Conservation (phyloP, 768 basidiomycete genomes). For the Pulveroboletus frians region DNA sequence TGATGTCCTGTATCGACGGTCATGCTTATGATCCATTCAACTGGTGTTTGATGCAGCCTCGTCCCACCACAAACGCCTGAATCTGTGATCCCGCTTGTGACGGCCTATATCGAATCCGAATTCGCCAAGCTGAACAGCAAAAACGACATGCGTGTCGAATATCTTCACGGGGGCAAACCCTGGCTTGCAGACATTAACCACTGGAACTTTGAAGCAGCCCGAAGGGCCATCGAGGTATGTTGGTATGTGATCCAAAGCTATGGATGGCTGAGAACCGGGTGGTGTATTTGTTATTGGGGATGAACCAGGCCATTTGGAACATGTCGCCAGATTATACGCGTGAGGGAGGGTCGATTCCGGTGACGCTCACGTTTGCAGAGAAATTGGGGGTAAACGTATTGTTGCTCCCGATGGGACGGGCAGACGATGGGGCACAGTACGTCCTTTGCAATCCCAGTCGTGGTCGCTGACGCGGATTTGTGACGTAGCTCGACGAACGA, state of each 20-base stretch:
- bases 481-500: slow-evolving; percentile 78
- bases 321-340: slow-evolving; percentile 77
- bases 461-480: background rate
- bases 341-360: slow-evolving; percentile 93
- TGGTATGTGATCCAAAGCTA: background rate
- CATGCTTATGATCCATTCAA: background rate
- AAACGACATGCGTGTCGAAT: slow-evolving; percentile 71
- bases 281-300: background rate
- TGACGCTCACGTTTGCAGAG: slow-evolving; percentile 91
- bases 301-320: slow-evolving; percentile 47
- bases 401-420: slow-evolving; percentile 87
- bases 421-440: slow-evolving; percentile 91
- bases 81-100: slow-evolving; percentile 63
- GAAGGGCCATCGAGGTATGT: slow-evolving; percentile 70
- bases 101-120: slow-evolving; percentile 63
- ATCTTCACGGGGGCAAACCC: slow-evolving; percentile 77
- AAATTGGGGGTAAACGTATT: slow-evolving; percentile 81
- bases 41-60: slow-evolving; percentile 36
- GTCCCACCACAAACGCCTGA: slow-evolving; percentile 88
- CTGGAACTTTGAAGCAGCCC: slow-evolving; percentile 92
- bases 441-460: slow-evolving; percentile 26
- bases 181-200: slow-evolving; percentile 85
- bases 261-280: background rate
- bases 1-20: background rate
- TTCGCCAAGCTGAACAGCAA: slow-evolving; percentile 84